Evolutionary conservation across 202 grass and related monocot genomes (phyloP).

Genomic region (Panicum virgatum): DNA sequence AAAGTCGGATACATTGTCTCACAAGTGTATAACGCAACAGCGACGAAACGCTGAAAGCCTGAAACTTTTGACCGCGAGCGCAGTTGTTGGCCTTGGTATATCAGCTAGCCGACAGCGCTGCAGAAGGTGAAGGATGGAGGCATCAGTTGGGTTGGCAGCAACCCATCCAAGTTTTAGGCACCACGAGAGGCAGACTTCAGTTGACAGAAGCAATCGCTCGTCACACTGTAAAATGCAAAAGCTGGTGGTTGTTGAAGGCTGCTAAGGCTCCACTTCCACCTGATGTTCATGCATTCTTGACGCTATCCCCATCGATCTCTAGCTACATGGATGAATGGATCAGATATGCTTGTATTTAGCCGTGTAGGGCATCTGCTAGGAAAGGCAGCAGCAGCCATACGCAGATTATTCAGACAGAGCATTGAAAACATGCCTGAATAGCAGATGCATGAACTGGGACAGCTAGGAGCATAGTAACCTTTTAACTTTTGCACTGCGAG

Average conservation of each 20-base stretch:
- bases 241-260: neutral
- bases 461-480: neutral
- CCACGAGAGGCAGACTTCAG: neutral
- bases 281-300: neutral
- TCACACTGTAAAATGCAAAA: neutral
- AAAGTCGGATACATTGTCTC: neutral
- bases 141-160: conserved; percentile 28
- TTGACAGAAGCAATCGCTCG: neutral
- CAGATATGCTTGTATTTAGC: neutral
- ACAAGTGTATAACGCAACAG: no score
- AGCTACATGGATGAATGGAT: neutral
- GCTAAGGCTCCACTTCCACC: neutral
- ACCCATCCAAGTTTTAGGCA: conserved; percentile 16
- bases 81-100: neutral
- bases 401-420: neutral
- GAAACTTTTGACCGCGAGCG: neutral
- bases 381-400: neutral
- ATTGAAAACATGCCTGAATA: conserved; percentile 22
- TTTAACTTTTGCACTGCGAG: neutral
- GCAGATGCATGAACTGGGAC: neutral
- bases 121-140: no score
- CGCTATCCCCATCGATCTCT: neutral
- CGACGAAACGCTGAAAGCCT: neutral
- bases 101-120: neutral
- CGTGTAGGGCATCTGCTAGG: neutral